These are phyloP conservation scores for Babesia bigemina DNA, from an alignment of 169 alveolate genomes.

Conservation along the genomic window DNA sequence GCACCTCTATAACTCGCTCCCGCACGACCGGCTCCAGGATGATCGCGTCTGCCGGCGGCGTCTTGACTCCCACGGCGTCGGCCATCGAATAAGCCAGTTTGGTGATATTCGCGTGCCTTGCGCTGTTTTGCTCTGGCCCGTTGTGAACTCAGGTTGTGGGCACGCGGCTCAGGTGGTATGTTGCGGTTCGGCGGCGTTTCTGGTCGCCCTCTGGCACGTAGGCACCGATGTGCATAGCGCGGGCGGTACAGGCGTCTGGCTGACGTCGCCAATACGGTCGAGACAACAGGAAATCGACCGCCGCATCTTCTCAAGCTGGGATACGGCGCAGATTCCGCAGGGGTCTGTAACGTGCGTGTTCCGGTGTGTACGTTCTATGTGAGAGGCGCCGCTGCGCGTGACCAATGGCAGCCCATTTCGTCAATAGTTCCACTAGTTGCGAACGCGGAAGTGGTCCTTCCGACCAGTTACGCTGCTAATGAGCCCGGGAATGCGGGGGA, in stretches of 20 bases:
- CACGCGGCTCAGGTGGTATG: conserved; percentile 9
- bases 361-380: too few relatives aligned
- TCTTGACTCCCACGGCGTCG: conserved; percentile 40
- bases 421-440: too few relatives aligned
- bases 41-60: conserved; percentile 76
- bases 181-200: not conserved
- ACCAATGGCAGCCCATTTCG: too few relatives aligned
- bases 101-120: not conserved
- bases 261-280: not conserved
- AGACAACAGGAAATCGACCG: too few relatives aligned
- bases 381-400: too few relatives aligned
- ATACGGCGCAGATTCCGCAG: too few relatives aligned
- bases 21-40: conserved; percentile 77
- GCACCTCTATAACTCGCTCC: conserved; percentile 85
- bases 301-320: too few relatives aligned
- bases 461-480: too few relatives aligned
- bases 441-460: too few relatives aligned
- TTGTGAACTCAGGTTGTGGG: not conserved
- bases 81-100: conserved; percentile 16
- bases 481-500: too few relatives aligned
- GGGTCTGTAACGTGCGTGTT: too few relatives aligned
- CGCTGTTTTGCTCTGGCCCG: not conserved
- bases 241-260: not conserved
- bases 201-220: not conserved
- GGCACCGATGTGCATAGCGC: conserved; percentile 47